Base-by-base conservation (phyloP, 257 asterid species). In the Asclepias syriaca region DNA sequence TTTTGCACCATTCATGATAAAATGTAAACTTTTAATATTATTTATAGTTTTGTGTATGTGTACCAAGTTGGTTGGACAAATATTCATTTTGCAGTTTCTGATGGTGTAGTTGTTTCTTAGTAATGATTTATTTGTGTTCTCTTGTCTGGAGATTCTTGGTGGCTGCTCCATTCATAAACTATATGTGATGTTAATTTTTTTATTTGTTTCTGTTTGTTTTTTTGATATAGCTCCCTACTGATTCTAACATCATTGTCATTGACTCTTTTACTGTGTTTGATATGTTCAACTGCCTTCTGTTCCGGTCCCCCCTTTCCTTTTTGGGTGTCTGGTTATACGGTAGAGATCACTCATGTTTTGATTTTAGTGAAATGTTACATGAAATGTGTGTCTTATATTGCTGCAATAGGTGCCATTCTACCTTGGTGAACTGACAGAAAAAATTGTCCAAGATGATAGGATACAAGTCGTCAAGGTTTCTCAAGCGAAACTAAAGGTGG, bases 371-470 rank as follows among this genome's bases (percentile, higher is more conserved):
- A 15, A 12, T 60, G 49, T 64, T n/a, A 68, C 15, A 43, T n/a
- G 24, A 56, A 21, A 24, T 46, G 2, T 46, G 27, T 66, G 9
- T 51, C 45, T 27, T 71, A 10, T 58, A n/a, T 18, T 63, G 18
- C 51, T 74, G 59, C 77, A 71, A 24, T 81, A 95, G 99, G 99
- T 92, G 69, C 93, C 90, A 0, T 95, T 85, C 76, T 95, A 85
- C 85, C 90, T 89, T 48, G 96, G 89, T 66, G 97, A 95, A 79
- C 78, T 95, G 61, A 83, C 82, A 4, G 98, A 95, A 85, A 95
- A 86, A 84, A 78, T 74, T 71, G 60, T 83, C 34, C 83, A 82
- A 70, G 94, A 82, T 74, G 97, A 92, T 71, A 83, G 98, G 84
- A 83, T 95, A 58, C 83, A 76, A 69, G 68, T 88, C 77, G 84